Percentiles rank a stretch among this genome's conserved stretches.
Conservation (phyloP, 225 moss, liverwort and hornwort genomes). For the Sphagnum contortum region DNA sequence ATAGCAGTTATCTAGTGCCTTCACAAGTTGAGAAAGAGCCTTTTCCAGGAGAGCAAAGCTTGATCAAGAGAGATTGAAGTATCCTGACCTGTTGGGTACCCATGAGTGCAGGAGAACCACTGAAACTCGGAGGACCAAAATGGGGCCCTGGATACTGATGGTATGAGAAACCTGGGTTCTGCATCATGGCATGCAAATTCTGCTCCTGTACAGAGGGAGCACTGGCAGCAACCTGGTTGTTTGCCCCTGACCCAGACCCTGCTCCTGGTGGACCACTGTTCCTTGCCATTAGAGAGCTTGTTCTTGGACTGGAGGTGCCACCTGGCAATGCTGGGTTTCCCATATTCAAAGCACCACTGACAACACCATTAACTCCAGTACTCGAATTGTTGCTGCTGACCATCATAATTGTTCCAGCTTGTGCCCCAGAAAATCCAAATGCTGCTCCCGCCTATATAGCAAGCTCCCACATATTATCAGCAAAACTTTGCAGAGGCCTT, state of each 20-base stretch:
- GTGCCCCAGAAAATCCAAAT: slow-evolving; percentile 34
- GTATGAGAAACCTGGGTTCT: slow-evolving; percentile 54
- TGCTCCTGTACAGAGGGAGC: slow-evolving; percentile 62
- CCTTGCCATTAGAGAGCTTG: slow-evolving; percentile 24
- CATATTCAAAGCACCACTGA: slow-evolving; percentile 1
- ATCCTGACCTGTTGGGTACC: slow-evolving; percentile 53
- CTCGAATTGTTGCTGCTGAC: slow-evolving; percentile 7
- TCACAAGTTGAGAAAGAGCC: too few species aligned
- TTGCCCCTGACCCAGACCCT: slow-evolving; percentile 13
- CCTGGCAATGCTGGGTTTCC: slow-evolving; percentile 7
- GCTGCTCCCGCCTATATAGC: slow-evolving; percentile 29
- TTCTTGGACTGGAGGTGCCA: slow-evolving; percentile 7
- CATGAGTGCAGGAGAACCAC: slow-evolving; percentile 38
- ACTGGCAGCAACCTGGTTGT: slow-evolving; percentile 31
- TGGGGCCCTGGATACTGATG: slow-evolving; percentile 43
- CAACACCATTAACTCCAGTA: slow-evolving; percentile 10
- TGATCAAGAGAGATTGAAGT: neutral
- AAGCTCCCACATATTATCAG: neutral
- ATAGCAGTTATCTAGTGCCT: too few species aligned
- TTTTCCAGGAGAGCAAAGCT: too few species aligned
- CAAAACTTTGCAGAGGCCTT: neutral
- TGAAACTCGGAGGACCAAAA: slow-evolving; percentile 49
- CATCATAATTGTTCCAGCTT: slow-evolving; percentile 24
- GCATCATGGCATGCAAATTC: slow-evolving; percentile 79
- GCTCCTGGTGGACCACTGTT: slow-evolving; percentile 21